Evolutionary conservation across 106 monocot species (phyloP).

Genomic region (Agapanthus africanus): DNA sequence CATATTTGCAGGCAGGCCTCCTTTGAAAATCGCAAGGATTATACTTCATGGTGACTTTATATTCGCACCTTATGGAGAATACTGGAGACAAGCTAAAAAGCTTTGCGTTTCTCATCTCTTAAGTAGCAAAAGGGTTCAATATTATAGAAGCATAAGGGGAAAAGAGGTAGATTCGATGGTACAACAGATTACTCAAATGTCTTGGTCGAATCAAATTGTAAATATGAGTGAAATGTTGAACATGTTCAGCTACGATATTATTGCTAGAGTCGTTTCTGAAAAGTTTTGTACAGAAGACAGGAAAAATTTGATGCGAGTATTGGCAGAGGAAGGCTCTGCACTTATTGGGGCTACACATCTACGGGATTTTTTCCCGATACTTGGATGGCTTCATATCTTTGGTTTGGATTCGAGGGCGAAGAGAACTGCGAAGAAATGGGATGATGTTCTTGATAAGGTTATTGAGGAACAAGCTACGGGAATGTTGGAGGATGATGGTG

Average conservation of each 20-base stretch:
- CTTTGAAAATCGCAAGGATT: neutral
- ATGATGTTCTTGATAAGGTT: neutral
- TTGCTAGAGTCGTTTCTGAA: slow-evolving; percentile 5
- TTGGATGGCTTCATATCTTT: too few species aligned
- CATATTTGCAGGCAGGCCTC: slow-evolving; percentile 6
- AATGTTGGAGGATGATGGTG: neutral
- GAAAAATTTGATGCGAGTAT: neutral
- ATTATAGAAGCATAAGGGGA: slow-evolving; percentile 7
- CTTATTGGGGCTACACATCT: too few species aligned
- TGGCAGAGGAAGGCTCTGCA: neutral
- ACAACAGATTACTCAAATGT: too few species aligned
- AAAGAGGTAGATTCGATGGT: slow-evolving; percentile 9
- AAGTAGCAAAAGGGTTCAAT: slow-evolving; percentile 9
- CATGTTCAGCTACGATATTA: neutral
- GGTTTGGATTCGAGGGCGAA: too few species aligned
- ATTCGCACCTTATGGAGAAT: slow-evolving; percentile 19
- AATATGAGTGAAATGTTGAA: slow-evolving; percentile 6
- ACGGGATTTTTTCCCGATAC: too few species aligned
- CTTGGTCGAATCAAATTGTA: neutral
- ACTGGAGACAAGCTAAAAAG: slow-evolving; percentile 14
- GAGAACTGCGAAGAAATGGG: neutral
- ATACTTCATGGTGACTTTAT: slow-evolving; percentile 12
- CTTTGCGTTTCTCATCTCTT: slow-evolving; percentile 10
- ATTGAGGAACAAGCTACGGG: neutral
- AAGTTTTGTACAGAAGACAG: slow-evolving; percentile 1